Evolutionary conservation across 805 yeast genomes (phyloP).

Genomic region (Nakazawaea pomicola): DNA sequence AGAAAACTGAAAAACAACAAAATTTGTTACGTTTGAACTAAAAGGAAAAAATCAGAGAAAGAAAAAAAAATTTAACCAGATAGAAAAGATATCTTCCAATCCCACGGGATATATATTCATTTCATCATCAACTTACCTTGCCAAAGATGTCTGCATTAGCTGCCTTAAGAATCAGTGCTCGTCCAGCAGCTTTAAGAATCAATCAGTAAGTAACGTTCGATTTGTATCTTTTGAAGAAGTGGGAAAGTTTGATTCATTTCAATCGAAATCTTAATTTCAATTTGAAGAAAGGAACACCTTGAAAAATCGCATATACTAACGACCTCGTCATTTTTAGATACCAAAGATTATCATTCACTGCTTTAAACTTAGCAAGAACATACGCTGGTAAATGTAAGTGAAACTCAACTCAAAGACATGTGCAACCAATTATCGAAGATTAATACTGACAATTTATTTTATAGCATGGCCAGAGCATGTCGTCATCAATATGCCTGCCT

Average conservation of each 20-base stretch:
- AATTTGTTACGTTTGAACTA: neutral
- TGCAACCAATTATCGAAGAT: neutral
- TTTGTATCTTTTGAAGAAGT: too few species aligned
- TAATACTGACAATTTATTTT: neutral
- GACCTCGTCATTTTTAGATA: constrained; percentile 8
- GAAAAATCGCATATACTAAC: too few species aligned
- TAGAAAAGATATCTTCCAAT: neutral
- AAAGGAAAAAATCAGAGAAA: neutral
- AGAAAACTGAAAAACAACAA: neutral
- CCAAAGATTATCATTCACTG: constrained; percentile 14
- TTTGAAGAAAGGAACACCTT: too few species aligned
- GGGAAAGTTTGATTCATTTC: too few species aligned
- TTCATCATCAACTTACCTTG: neutral
- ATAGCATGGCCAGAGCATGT: constrained; percentile 50
- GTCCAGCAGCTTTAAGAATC: constrained; percentile 19
- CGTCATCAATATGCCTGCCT: constrained; percentile 95
- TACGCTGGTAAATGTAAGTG: constrained; percentile 18
- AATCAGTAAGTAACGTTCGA: constrained; percentile 9
- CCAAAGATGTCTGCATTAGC: constrained; percentile 27
- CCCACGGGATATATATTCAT: neutral
- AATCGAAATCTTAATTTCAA: too few species aligned
- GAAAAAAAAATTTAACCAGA: neutral
- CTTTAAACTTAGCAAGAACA: constrained; percentile 19
- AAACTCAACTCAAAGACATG: neutral
- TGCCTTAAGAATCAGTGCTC: constrained; percentile 24